Evolutionary conservation across 2,329 filamentous ascomycete species (phyloP).

Genomic region (Fusarium oxysporum): DNA sequence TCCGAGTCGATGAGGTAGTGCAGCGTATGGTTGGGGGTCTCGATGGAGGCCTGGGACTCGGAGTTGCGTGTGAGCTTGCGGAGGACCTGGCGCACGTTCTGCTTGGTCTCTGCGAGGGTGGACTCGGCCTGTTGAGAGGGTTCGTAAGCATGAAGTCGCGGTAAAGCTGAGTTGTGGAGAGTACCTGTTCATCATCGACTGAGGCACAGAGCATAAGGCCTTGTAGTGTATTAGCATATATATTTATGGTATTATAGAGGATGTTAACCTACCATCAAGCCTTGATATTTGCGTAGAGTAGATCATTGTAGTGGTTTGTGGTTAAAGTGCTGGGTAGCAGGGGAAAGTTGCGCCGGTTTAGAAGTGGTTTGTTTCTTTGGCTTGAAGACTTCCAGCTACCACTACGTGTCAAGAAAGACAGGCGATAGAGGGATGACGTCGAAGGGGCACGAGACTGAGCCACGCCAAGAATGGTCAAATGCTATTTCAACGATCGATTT

Average conservation of each 20-base stretch:
- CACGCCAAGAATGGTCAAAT: neutral
- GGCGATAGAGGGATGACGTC: slow-evolving; percentile 31
- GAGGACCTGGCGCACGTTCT: slow-evolving; percentile 89
- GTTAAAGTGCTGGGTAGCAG: neutral
- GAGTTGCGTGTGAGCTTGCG: slow-evolving; percentile 89
- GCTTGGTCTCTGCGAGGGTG: slow-evolving; percentile 87
- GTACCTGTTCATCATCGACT: slow-evolving; percentile 86
- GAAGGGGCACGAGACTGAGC: slow-evolving; percentile 14
- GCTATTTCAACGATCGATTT: neutral
- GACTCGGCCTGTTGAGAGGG: slow-evolving; percentile 65
- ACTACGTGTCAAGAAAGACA: slow-evolving; percentile 46
- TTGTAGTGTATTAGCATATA: slow-evolving; percentile 53
- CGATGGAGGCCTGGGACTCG: slow-evolving; percentile 91
- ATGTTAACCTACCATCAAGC: slow-evolving; percentile 76
- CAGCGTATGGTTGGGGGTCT: slow-evolving; percentile 82
- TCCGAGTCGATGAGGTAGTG: slow-evolving; percentile 90
- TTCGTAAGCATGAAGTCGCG: neutral
- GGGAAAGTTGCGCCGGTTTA: slow-evolving; percentile 3
- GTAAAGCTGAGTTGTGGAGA: slow-evolving; percentile 33
- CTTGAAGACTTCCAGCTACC: slow-evolving; percentile 13
- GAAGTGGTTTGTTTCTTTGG: slow-evolving; percentile 22
- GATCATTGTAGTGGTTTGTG: slow-evolving; percentile 70
- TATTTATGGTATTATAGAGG: neutral
- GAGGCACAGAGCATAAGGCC: slow-evolving; percentile 95
- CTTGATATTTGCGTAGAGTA: slow-evolving; percentile 93